Evolutionary conservation across 169 alveolate genomes (phyloP).

Genomic region (Eimeria nieschulzi): DNA sequence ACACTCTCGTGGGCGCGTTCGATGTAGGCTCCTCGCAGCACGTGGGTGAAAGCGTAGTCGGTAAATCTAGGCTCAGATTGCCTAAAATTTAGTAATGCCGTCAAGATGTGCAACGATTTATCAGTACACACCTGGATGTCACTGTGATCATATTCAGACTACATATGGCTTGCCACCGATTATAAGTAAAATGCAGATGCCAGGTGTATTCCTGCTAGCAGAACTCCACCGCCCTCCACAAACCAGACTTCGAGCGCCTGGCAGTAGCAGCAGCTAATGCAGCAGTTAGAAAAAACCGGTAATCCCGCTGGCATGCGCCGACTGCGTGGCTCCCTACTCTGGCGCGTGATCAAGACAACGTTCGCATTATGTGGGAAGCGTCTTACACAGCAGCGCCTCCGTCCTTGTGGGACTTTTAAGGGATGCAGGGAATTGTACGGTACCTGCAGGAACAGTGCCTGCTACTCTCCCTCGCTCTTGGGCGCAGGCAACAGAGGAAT

Average conservation of each 20-base stretch:
- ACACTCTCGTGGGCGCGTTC: too few species aligned
- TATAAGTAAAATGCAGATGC: too few species aligned
- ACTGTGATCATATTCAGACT: too few species aligned
- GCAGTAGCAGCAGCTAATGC: constrained; percentile 56
- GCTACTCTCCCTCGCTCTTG: constrained; percentile 56
- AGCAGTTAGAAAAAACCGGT: constrained; percentile 38
- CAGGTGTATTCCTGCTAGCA: too few species aligned
- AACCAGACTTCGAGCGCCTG: constrained; percentile 39
- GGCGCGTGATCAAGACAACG: background rate
- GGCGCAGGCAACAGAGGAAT: constrained; percentile 1
- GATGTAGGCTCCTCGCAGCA: too few species aligned
- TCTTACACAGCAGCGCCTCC: constrained; percentile 16
- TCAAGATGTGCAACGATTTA: too few species aligned
- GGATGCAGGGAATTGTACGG: constrained; percentile 43
- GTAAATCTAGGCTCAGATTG: too few species aligned
- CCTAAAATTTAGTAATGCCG: too few species aligned
- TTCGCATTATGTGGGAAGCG: background rate
- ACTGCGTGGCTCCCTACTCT: constrained; percentile 55
- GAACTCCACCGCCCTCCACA: background rate
- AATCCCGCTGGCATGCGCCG: constrained; percentile 51
- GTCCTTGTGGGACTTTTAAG: background rate
- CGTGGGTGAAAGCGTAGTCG: too few species aligned
- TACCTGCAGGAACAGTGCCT: background rate
- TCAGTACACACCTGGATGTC: too few species aligned
- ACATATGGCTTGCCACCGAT: too few species aligned